These are phyloP conservation scores for Dictyostelium purpureum DNA, from an alignment of 78 protist genomes.

Conservation along the genomic window DNA sequence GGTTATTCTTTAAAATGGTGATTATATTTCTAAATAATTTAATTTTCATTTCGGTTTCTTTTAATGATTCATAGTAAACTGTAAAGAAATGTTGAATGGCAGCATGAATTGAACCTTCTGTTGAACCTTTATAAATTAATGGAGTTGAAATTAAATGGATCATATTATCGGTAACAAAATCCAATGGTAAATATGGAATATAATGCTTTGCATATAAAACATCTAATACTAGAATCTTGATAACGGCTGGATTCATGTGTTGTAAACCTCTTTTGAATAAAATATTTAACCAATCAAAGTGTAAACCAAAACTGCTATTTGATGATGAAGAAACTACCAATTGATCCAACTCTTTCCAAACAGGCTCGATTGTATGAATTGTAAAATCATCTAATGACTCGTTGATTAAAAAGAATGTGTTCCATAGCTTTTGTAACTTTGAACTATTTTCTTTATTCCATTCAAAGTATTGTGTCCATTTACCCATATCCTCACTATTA, in stretches of 20 bases:
- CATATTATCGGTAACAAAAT: constrained; percentile 15
- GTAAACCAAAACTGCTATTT: not conserved
- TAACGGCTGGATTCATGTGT: constrained; percentile 66
- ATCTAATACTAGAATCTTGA: constrained; percentile 23
- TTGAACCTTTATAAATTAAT: constrained; percentile 26
- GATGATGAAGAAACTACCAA: not conserved
- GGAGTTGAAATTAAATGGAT: not conserved
- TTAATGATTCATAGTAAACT: constrained; percentile 3
- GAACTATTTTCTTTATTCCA: constrained; percentile 10
- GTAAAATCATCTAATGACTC: constrained; percentile 70
- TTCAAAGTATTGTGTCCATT: constrained; percentile 35
- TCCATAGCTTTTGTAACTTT: constrained; percentile 40
- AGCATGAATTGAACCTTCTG: constrained; percentile 14
- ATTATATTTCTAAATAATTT: not conserved
- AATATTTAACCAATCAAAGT: constrained; percentile 44
- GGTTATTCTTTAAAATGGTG: not conserved
- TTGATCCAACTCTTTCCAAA: constrained; percentile 46
- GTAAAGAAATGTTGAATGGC: not conserved
- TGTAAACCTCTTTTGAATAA: constrained; percentile 15
- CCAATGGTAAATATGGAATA: constrained; percentile 18
- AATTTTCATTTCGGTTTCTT: not conserved
- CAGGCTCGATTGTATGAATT: constrained; percentile 43
- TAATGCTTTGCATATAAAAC: constrained; percentile 10
- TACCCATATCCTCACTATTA: not conserved
- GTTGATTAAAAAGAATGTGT: constrained; percentile 56